Evolutionary conservation across 148 eudicot genomes (phyloP), one percentile per base, ranked within the genome.

Genomic region (Fallopia convolvulus): DNA sequence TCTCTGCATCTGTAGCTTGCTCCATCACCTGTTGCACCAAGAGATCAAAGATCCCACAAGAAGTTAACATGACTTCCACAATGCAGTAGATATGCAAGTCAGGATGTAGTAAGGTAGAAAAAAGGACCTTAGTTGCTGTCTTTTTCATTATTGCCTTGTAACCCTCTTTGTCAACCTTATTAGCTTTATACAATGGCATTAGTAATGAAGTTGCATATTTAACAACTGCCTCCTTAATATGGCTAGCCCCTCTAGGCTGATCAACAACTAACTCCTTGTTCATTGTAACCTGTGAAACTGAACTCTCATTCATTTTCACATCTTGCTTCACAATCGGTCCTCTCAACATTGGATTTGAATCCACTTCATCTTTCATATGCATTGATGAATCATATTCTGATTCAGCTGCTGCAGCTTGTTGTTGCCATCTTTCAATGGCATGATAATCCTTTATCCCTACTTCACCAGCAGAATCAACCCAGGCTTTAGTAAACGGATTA

Each of bases 351-450:
- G 83, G 76, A 77, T 86, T 94, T 74, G 97, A 95, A 78, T 93
- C 97, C 83, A 88, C 97, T 82, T 91, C 97, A 82, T 93, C 98
- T 80, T 75, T 85, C 70, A 88, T 20, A 56, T 83, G 85, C 82
- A 84, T 76, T 50, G 88, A 82, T 81, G 86, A 80, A 65, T 87
- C 85, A 81, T 85, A 79, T 83, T 86, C 98, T 82, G 90, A 91
- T 81, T 88, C 92, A 52, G 98, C 99, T 40, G 92, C 97, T n/a
- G 97, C 97, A 53, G 98, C 99, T 81, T 96, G 99, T 68, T 90
- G 90, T 83, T 96, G 99, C 99, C 98, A 96, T 82, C 97, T 93
- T 76, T 96, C 97, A 80, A 96, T 96, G 76, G 97, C 99, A 85
- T 82, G 89, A 80, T 84, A 90, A 55, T 96, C 99, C 82, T 93